phyloP scores from a whole-genome alignment of 305 asterid species.

The Solanum chacoense region DNA sequence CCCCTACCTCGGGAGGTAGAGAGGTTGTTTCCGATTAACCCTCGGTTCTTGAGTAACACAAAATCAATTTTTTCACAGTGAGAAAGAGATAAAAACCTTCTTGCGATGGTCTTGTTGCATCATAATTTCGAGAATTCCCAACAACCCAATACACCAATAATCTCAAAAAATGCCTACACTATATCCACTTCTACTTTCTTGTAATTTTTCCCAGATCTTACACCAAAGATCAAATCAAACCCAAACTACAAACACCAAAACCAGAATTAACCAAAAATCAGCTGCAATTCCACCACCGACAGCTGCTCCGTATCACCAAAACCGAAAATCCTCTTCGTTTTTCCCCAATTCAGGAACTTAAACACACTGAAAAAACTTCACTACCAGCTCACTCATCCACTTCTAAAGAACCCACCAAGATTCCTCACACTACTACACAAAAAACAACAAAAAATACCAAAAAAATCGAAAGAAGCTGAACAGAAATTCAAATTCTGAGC shows the following conservation, averaged over 20 bases:
- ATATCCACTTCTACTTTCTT: background rate
- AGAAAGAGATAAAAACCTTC: slow-evolving; percentile 15
- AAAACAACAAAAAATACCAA: background rate
- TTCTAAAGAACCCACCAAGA: background rate
- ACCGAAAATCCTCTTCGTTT: background rate
- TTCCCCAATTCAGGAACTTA: background rate
- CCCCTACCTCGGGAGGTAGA: background rate
- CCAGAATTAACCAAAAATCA: background rate
- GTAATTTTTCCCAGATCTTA: background rate
- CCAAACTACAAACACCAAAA: background rate
- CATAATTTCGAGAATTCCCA: slow-evolving; percentile 1
- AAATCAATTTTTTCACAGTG: background rate
- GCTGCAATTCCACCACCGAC: background rate
- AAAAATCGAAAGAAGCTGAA: background rate
- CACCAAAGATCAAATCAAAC: background rate
- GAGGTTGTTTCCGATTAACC: background rate
- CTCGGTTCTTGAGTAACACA: background rate
- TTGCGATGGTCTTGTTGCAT: slow-evolving; percentile 40
- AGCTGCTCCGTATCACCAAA: background rate
- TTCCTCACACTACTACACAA: background rate
- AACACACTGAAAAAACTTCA: background rate
- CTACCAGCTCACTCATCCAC: background rate
- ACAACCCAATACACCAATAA: background rate
- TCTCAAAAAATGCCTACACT: background rate
- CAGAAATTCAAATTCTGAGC: background rate